Percentiles rank a stretch among this genome's conserved stretches.
phyloP scores from a whole-genome alignment of 352 stramenopile genomes.

The Globisporangium ultimum region DNA sequence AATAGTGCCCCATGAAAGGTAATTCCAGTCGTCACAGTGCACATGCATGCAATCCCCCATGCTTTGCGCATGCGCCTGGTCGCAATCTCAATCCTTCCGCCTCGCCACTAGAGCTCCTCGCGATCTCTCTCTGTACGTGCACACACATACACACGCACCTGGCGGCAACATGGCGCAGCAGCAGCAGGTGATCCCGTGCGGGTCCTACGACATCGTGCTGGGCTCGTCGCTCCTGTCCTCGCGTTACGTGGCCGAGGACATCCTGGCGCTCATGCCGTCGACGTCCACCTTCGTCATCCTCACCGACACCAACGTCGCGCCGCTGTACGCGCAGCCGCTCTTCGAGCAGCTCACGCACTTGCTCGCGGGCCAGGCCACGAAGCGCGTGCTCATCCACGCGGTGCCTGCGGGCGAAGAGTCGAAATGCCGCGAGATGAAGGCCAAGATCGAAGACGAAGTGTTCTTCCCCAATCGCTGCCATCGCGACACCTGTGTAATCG shows the following conservation, averaged over 20 bases:
- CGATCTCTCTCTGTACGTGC: neutral
- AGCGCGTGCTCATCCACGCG: constrained; percentile 62
- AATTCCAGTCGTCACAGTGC: neutral
- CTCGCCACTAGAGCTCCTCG: neutral
- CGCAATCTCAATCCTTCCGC: neutral
- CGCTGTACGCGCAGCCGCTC: constrained; percentile 70
- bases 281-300: constrained; percentile 83
- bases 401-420: constrained; percentile 68
- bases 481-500: constrained; percentile 78
- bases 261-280: constrained; percentile 43
- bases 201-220: constrained; percentile 80
- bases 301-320: constrained; percentile 71
- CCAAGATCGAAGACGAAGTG: constrained; percentile 76
- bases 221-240: constrained; percentile 62
- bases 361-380: constrained; percentile 23
- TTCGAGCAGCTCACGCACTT: constrained; percentile 40
- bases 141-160: neutral
- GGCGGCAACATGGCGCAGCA: constrained; percentile 7
- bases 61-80: neutral
- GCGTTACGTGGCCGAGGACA: constrained; percentile 59
- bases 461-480: constrained; percentile 82
- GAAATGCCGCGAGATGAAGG: constrained; percentile 79
- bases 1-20: neutral
- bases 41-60: too few relatives aligned
- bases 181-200: constrained; percentile 60